These are phyloP conservation scores for Debaryomycetaceae sp. DNA, from an alignment of 1,139 yeast genomes.

Conservation along the genomic window DNA sequence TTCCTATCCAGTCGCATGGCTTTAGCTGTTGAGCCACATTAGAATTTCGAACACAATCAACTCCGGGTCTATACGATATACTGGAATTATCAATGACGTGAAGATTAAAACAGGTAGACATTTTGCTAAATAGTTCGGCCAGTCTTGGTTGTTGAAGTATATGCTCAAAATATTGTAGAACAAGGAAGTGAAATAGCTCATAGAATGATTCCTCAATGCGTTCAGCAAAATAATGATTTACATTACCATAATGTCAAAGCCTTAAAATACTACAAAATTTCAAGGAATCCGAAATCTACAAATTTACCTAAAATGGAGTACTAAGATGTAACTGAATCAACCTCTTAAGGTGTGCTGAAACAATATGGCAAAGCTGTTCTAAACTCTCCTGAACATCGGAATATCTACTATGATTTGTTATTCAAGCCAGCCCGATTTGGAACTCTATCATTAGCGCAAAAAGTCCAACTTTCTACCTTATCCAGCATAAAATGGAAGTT, in stretches of 20 bases:
- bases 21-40: neutral
- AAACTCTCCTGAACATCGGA: too few species aligned
- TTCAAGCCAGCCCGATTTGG: too few species aligned
- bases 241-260: too few species aligned
- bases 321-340: neutral
- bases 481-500: too few species aligned
- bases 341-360: neutral
- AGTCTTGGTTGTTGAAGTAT: neutral
- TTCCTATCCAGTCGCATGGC: neutral
- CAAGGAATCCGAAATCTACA: neutral
- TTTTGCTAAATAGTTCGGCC: neutral
- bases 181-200: neutral
- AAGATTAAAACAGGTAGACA: neutral
- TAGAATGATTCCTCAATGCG: neutral
- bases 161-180: neutral
- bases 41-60: neutral
- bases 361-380: too few species aligned
- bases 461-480: too few species aligned
- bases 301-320: neutral
- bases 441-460: too few species aligned
- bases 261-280: too few species aligned
- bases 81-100: neutral
- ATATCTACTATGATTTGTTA: too few species aligned
- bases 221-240: too few species aligned
- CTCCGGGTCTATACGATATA: neutral